A percentile compares a stretch with the other conserved stretches of the same genome.
Conservation (phyloP, 768 basidiomycete species). For the Xanthoconium stramineum region DNA sequence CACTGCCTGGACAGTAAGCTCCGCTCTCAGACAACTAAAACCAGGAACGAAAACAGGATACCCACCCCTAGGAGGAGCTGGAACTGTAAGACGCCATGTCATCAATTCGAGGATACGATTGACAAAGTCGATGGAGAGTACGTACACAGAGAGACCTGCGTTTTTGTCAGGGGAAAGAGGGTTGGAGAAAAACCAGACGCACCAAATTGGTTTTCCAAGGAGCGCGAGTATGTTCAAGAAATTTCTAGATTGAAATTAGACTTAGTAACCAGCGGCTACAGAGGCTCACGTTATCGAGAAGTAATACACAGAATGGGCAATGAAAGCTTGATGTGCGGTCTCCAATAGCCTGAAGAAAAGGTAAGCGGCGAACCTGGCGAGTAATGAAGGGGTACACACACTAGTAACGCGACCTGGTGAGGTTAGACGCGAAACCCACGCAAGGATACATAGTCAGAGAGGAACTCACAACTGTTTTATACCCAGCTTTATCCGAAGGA, state of each 20-base stretch:
- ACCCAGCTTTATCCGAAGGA: conserved; percentile 47
- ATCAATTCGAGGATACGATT: not conserved
- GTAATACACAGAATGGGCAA: conserved; percentile 51
- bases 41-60: not conserved
- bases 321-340: conserved; percentile 46
- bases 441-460: not conserved
- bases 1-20: conserved; percentile 37
- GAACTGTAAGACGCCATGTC: conserved; percentile 29
- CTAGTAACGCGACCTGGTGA: conserved; percentile 30
- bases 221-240: conserved; percentile 38
- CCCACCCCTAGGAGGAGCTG: conserved; percentile 42
- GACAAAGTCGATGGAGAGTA: conserved; percentile 4
- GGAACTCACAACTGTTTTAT: conserved; percentile 50
- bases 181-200: conserved; percentile 5
- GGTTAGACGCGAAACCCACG: not conserved
- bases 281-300: conserved; percentile 51
- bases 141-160: conserved; percentile 50
- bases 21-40: conserved; percentile 1
- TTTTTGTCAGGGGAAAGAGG: conserved; percentile 15
- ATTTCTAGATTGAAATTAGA: conserved; percentile 33
- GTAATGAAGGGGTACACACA: conserved; percentile 24
- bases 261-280: not conserved
- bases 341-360: conserved; percentile 41
- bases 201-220: conserved; percentile 45
- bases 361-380: not conserved